Percentiles rank a stretch among this genome's conserved stretches.
Evolutionary conservation across 257 asterid species (phyloP).

Genomic region (Paraleonurus japonicus): DNA sequence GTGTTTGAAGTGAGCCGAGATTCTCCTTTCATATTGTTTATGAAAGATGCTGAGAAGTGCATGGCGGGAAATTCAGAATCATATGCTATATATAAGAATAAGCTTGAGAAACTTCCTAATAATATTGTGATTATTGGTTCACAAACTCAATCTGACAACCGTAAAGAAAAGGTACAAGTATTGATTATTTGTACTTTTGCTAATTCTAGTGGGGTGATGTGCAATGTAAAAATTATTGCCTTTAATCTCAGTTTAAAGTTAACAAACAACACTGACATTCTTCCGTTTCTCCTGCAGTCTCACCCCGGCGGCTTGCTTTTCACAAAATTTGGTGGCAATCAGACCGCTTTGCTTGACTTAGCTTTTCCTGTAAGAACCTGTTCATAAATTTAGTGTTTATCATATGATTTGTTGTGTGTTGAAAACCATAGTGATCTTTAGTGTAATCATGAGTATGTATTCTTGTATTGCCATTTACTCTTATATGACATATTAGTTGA

Average conservation of each 20-base stretch:
- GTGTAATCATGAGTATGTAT: conserved; percentile 7
- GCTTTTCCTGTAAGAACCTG: conserved; percentile 75
- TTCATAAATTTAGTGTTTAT: conserved; percentile 11
- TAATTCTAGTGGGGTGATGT: conserved; percentile 14
- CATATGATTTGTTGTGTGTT: conserved; percentile 14
- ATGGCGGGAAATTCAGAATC: conserved; percentile 76
- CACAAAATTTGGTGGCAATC: conserved; percentile 84
- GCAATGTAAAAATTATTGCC: neutral
- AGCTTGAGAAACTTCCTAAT: conserved; percentile 83
- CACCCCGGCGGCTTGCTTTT: conserved; percentile 83
- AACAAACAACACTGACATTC: neutral
- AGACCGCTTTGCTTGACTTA: conserved; percentile 82
- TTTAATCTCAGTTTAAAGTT: neutral
- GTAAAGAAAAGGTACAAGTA: conserved; percentile 75
- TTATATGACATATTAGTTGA: neutral
- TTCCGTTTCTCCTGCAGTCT: conserved; percentile 52
- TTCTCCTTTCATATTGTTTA: conserved; percentile 78
- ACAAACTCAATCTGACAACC: conserved; percentile 64
- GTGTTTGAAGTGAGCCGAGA: conserved; percentile 70
- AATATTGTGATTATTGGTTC: conserved; percentile 84
- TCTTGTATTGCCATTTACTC: neutral
- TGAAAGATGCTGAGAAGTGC: conserved; percentile 93
- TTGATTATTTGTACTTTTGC: conserved; percentile 9
- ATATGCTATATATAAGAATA: conserved; percentile 57
- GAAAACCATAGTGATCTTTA: conserved; percentile 6